Evolutionary conservation across 2,329 filamentous ascomycete species (phyloP).

Genomic region (Aureobasidium uvarum): DNA sequence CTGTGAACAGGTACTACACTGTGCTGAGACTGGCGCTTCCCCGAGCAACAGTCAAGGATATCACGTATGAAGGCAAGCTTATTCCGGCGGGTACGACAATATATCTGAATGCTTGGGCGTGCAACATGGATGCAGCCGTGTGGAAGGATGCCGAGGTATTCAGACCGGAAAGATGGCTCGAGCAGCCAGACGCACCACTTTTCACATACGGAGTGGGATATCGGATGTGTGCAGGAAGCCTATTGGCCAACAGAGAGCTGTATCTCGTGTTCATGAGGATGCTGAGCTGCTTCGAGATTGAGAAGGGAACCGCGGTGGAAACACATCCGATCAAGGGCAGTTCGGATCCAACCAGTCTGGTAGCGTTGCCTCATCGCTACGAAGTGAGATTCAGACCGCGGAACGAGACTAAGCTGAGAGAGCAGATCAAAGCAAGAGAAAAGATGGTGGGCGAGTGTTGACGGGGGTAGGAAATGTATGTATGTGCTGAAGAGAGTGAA

Average conservation of each 20-base stretch:
- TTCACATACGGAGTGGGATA: slow-evolving; percentile 67
- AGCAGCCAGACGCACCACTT: slow-evolving; percentile 61
- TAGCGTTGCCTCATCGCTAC: slow-evolving; percentile 60
- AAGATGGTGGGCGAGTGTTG: slow-evolving; percentile 16
- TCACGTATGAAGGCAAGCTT: slow-evolving; percentile 56
- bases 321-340: slow-evolving; percentile 60
- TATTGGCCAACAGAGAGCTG: slow-evolving; percentile 63
- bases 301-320: slow-evolving; percentile 55
- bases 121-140: slow-evolving; percentile 62
- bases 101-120: slow-evolving; percentile 67
- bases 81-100: slow-evolving; percentile 64
- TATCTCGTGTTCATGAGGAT: slow-evolving; percentile 64
- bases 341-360: slow-evolving; percentile 61
- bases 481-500: neutral
- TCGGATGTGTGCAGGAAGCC: slow-evolving; percentile 64
- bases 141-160: slow-evolving; percentile 60
- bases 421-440: slow-evolving; percentile 41
- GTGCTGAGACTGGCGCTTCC: slow-evolving; percentile 63
- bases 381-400: slow-evolving; percentile 59
- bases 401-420: slow-evolving; percentile 47
- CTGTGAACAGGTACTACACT: slow-evolving; percentile 53
- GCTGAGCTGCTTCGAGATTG: slow-evolving; percentile 60
- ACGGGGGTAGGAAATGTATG: neutral
- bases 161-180: slow-evolving; percentile 62
- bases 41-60: slow-evolving; percentile 59